These are phyloP conservation scores for Boechera retrofracta DNA, from an alignment of 345 rosid species.

Conservation along the genomic window DNA sequence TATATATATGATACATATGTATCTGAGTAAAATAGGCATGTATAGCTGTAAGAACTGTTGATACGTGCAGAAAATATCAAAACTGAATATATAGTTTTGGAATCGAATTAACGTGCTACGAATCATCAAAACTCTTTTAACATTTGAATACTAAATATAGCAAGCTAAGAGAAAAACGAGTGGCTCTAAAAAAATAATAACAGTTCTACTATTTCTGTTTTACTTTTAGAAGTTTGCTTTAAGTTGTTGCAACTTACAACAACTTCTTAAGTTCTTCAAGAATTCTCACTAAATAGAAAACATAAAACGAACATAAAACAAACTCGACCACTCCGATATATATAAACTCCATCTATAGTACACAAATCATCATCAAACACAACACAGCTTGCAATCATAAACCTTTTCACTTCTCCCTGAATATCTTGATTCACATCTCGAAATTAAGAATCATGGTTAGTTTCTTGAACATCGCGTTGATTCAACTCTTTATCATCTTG, in stretches of 20 bases:
- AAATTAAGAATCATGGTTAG: slow-evolving; percentile 42
- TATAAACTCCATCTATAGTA: slow-evolving; percentile 19
- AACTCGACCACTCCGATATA: slow-evolving; percentile 24
- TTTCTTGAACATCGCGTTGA: slow-evolving; percentile 19
- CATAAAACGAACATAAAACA: slow-evolving; percentile 27
- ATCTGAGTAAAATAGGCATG: no score
- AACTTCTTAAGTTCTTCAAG: slow-evolving; percentile 23
- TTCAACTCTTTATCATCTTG: slow-evolving; percentile 27
- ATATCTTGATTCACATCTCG: slow-evolving; percentile 19
- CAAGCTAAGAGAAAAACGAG: neutral
- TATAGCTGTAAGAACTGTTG: neutral
- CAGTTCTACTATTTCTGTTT: slow-evolving; percentile 25
- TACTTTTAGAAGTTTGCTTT: slow-evolving; percentile 37
- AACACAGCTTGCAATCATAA: slow-evolving; percentile 29
- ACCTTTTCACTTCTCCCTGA: slow-evolving; percentile 22
- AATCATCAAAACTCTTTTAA: neutral
- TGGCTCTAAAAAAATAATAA: slow-evolving; percentile 15
- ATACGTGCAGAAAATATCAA: neutral
- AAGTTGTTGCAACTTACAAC: slow-evolving; percentile 38
- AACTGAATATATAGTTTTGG: neutral
- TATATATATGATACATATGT: neutral
- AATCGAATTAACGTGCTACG: slow-evolving; percentile 10
- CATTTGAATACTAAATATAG: slow-evolving; percentile 29
- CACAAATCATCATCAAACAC: slow-evolving; percentile 18
- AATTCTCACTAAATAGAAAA: slow-evolving; percentile 45